These are phyloP conservation scores for Gryganskiella cystojenkinii DNA, from an alignment of 192 early-diverging fungal genomes.

Conservation along the genomic window DNA sequence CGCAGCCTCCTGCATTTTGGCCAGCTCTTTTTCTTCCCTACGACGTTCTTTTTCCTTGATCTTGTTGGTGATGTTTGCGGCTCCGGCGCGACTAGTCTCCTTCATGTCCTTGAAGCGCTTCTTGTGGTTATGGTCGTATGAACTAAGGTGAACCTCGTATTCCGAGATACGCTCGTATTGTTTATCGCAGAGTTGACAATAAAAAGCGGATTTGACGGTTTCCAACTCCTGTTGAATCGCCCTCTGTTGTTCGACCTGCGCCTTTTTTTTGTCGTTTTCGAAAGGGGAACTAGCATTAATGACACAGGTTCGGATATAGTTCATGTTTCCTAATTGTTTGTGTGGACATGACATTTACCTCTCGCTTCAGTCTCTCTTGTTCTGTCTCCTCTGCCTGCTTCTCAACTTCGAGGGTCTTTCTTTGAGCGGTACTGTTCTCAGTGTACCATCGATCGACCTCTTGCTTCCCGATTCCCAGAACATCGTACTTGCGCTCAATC, in stretches of 20 bases:
- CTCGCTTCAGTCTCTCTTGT: slow-evolving; percentile 60
- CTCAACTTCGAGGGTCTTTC: slow-evolving; percentile 74
- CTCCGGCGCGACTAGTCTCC: slow-evolving; percentile 57
- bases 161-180: slow-evolving; percentile 82
- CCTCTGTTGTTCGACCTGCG: slow-evolving; percentile 56
- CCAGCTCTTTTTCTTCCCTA: slow-evolving; percentile 75
- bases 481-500: slow-evolving; percentile 72
- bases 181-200: slow-evolving; percentile 82
- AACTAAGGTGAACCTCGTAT: slow-evolving; percentile 79
- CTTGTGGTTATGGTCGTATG: slow-evolving; percentile 84
- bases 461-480: slow-evolving; percentile 72
- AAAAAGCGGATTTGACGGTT: slow-evolving; percentile 79
- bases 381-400: slow-evolving; percentile 73
- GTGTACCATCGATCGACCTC: slow-evolving; percentile 66
- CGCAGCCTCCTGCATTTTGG: slow-evolving; percentile 73
- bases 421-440: slow-evolving; percentile 64
- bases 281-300: slow-evolving; percentile 4
- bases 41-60: slow-evolving; percentile 71
- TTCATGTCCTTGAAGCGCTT: slow-evolving; percentile 87
- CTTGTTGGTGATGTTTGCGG: slow-evolving; percentile 50
- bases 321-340: neutral
- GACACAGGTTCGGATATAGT: neutral
- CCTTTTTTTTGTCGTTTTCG: neutral
- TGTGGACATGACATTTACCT: slow-evolving; percentile 43
- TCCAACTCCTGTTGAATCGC: slow-evolving; percentile 64